Evolutionary conservation across 139 green algal species (phyloP), one percentile per base, ranked within the genome.

Genomic region (Micractinium conductrix): DNA sequence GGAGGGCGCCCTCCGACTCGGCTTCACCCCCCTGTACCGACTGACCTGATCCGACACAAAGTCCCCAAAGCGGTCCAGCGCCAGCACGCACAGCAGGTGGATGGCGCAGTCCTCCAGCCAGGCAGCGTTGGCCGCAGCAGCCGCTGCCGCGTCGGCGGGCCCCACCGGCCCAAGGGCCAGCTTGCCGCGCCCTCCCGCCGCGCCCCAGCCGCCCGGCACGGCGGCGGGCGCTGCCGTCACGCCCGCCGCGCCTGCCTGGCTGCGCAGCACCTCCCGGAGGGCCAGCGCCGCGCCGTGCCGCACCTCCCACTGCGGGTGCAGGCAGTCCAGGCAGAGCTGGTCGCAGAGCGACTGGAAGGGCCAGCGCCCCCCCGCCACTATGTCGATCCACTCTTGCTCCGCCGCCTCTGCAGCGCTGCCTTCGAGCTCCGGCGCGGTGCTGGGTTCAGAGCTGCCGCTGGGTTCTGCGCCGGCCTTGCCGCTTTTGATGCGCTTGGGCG

Each of bases 21-120:
- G n/a, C n/a, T n/a, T n/a, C n/a, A 28, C 24, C 8, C 74, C 21
- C 53, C 35, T 35, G 33, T n/a, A 45, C 73, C 44, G 22, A 10
- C 74, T 3, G 40, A 94, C 94, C 89, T 96, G 90, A 84, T 99
- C 97, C 33, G 94, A 98, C 2, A 96, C 91, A 79, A 94, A 99
- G 92, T 99, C 97, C 0, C 92, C 94, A 88, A 99, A 97, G 21
- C 96, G 87, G 91, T 99, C 97, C 71, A 99, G 93, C 22, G 95
- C 93, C 63, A 99, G 92, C 79, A 98, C 90, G 79, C 93, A 96
- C 80, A 99, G 87, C 90, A 99, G 88, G 58, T 95, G 92, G 60
- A 95, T 78, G 22, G 92, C 81, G 76, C 89, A 94, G 85, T 98
- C 95, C 78, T 97, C 91, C 74, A 99, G 90, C 92, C 95, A 98